Evolutionary conservation across 2,329 filamentous ascomycete genomes (phyloP), one percentile per base, ranked within the genome.

Genomic region (Stagonosporopsis chrysanthemi): DNA sequence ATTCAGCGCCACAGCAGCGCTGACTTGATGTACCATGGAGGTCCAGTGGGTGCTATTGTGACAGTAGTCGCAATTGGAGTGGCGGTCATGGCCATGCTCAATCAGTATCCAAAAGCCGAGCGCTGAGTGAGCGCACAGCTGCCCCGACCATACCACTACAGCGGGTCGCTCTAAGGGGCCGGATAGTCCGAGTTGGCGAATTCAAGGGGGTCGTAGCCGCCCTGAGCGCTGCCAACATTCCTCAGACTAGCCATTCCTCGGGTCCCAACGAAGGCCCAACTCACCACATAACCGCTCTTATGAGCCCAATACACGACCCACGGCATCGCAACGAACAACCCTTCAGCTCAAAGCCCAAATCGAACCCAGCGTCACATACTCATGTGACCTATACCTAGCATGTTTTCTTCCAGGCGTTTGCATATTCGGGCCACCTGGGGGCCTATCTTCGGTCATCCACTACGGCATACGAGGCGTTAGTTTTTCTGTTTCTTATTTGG

Each of bases 51-150:
- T 31, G 73, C 73, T 22, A 76, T 77, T 48, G 61, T 78, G 23
- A 72, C 72, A 8, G 73, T 78, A n/a, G 74, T 78, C 44, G 70
- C 76, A 49, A 64, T 78, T 26, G 76, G 76, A 52, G 70, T 78
- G 15, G 76, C 74, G 43, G 70, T 78, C 48, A 78, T 78, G 76
- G 70, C 74, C 28, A 77, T 72, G 65, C 67, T 78, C 39, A 78
- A 78, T 53, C 75, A 77, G 42, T 80, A 79, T 70, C 77, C 78
- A 31, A 79, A 79, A 58, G 71, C 76, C 15, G 79, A 81, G 53
- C 72, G 78, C 61, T 81, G 78, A 80, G 22, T 49, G 49, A 47
- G 26, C 39, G 19, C 29, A 40, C 40, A 2, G 23, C 28, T 24
- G 4, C 41, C 51, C 55, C 50, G 31, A 52, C 44, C 24, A 53